These are phyloP conservation scores for Apiotrichum montevideense DNA, from an alignment of 1,284 basidiomycete genomes.

Conservation along the genomic window DNA sequence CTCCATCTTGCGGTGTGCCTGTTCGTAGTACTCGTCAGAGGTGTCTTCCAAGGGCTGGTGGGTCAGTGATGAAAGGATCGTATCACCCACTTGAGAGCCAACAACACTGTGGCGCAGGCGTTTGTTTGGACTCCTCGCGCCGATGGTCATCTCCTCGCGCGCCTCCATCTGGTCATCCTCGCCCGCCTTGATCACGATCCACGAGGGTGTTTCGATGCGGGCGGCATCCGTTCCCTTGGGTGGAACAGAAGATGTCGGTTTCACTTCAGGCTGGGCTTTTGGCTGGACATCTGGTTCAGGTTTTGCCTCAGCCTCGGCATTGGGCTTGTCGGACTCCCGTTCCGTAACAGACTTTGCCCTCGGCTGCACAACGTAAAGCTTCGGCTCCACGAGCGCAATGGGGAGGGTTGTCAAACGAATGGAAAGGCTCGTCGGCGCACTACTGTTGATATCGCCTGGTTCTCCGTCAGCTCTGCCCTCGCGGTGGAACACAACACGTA, in stretches of 20 bases:
- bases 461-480: too few species aligned
- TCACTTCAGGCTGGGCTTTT: too few species aligned
- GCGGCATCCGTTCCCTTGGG: not conserved
- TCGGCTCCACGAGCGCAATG: slow-evolving; percentile 21
- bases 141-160: slow-evolving; percentile 27
- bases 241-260: not conserved
- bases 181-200: slow-evolving; percentile 31
- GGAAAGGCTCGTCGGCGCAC: slow-evolving; percentile 58
- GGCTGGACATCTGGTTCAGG: not conserved
- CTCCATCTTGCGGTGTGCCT: slow-evolving; percentile 78
- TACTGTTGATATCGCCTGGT: slow-evolving; percentile 62
- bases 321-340: slow-evolving; percentile 2
- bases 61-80: not conserved
- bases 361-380: slow-evolving; percentile 9
- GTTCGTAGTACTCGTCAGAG: slow-evolving; percentile 76
- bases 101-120: slow-evolving; percentile 21
- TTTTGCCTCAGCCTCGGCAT: slow-evolving; percentile 17
- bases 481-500: slow-evolving; percentile 48
- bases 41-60: slow-evolving; percentile 60
- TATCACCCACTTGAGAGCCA: slow-evolving; percentile 18
- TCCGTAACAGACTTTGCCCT: not conserved
- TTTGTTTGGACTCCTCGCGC: slow-evolving; percentile 23
- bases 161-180: slow-evolving; percentile 43
- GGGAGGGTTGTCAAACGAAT: slow-evolving; percentile 62
- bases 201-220: slow-evolving; percentile 38